Evolutionary conservation across 768 basidiomycete species (phyloP).

Genomic region (Terana coerulea): DNA sequence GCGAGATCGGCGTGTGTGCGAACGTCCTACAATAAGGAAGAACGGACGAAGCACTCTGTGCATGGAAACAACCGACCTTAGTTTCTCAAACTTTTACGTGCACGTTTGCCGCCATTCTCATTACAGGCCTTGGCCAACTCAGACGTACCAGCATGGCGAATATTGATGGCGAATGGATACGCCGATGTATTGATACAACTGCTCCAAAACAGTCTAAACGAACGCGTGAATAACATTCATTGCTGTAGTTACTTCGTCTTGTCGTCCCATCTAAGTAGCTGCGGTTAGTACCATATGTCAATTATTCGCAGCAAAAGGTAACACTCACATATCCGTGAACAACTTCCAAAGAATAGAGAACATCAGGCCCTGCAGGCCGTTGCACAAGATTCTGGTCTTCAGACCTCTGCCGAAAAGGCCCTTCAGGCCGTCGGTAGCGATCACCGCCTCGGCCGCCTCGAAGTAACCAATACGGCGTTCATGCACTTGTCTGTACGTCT

Average conservation of each 20-base stretch:
- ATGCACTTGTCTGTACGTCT: conserved; percentile 94
- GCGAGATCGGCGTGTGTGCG: not conserved
- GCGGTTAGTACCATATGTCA: not conserved
- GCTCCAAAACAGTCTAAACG: not conserved
- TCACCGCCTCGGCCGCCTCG: conserved; percentile 72
- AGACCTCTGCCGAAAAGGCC: conserved; percentile 89
- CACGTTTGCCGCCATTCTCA: not conserved
- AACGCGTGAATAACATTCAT: not conserved
- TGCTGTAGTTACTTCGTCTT: conserved; percentile 3
- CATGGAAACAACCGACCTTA: not conserved
- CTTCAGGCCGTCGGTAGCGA: conserved; percentile 67
- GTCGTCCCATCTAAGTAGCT: conserved; percentile 7
- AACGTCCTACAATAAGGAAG: not conserved
- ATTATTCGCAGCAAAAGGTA: not conserved
- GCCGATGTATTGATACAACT: not conserved
- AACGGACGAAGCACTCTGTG: not conserved
- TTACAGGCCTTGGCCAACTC: not conserved
- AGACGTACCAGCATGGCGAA: not conserved
- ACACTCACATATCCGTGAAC: conserved; percentile 81
- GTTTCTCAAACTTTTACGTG: not conserved
- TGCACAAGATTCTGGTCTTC: conserved; percentile 84
- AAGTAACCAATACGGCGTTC: conserved; percentile 75
- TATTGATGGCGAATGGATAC: not conserved
- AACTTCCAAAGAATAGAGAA: conserved; percentile 90
- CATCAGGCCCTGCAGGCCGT: conserved; percentile 88